These are phyloP conservation scores for Termitomyces sp. DNA, from an alignment of 768 basidiomycete species.

Conservation along the genomic window DNA sequence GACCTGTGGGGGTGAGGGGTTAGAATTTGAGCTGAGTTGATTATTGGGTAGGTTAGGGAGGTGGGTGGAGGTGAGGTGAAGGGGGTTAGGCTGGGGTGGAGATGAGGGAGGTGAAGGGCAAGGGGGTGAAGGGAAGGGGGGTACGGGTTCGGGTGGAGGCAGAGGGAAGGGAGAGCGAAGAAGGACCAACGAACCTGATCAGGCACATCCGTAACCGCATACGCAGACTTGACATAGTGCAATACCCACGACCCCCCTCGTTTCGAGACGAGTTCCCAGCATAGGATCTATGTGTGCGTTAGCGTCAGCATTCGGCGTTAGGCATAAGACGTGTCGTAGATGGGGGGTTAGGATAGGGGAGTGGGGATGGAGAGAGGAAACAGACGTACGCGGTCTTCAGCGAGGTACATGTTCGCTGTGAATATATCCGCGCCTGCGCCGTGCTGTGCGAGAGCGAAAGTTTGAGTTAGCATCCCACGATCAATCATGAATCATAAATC, in stretches of 20 bases:
- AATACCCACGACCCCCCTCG: conserved; percentile 86
- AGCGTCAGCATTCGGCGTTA: background rate
- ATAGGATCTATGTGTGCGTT: conserved; percentile 60
- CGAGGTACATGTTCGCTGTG: conserved; percentile 95
- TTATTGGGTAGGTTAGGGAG: no score
- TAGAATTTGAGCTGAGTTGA: no score
- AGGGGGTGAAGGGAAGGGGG: no score
- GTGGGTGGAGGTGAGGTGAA: no score
- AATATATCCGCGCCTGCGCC: conserved; percentile 88
- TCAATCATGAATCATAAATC: no score
- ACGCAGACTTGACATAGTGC: conserved; percentile 95
- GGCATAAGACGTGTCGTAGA: background rate
- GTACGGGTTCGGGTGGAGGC: background rate
- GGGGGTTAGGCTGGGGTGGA: no score
- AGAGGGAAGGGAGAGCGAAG: background rate
- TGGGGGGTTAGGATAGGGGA: no score
- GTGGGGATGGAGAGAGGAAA: no score
- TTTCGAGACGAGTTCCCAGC: conserved; percentile 98
- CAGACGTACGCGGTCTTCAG: conserved; percentile 72
- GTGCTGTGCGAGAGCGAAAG: conserved; percentile 42
- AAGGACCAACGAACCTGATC: conserved; percentile 57
- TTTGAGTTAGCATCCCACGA: background rate
- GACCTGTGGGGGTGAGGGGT: conserved; percentile 40
- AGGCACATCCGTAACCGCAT: conserved; percentile 90
- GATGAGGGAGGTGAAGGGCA: no score